A percentile compares a stretch with the other conserved stretches of the same genome.
Conservation (phyloP, 1,139 yeast species). For the Candida sp. region DNA sequence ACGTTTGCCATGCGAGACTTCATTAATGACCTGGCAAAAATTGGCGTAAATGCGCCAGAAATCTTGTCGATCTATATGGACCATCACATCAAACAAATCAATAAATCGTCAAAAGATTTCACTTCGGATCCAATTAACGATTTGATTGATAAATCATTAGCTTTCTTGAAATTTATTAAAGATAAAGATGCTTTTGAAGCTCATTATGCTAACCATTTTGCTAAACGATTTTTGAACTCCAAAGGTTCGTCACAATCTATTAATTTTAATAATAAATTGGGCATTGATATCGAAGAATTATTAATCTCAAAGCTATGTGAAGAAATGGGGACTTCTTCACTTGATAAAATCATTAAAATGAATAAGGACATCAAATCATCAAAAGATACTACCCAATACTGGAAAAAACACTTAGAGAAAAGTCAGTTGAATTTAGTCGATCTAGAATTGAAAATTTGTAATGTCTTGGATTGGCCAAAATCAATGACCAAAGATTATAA, state of each 20-base stretch:
- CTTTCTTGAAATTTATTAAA: conserved; percentile 62
- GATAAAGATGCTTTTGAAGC: conserved; percentile 90
- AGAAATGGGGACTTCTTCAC: conserved; percentile 78
- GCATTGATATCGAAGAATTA: conserved; percentile 65
- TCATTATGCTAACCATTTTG: conserved; percentile 84
- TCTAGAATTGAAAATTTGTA: conserved; percentile 54
- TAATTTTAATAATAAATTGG: conserved; percentile 17
- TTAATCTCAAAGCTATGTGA: conserved; percentile 69
- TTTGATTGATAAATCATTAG: conserved; percentile 52
- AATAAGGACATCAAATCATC: conserved; percentile 76
- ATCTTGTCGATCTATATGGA: conserved; percentile 75
- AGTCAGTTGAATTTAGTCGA: conserved; percentile 21
- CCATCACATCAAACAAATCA: conserved; percentile 59
- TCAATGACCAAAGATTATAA: conserved; percentile 58
- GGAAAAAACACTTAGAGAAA: conserved; percentile 29
- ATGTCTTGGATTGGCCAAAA: conserved; percentile 49
- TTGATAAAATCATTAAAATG: conserved; percentile 86
- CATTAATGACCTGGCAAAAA: conserved; percentile 42
- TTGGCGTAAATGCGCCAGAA: conserved; percentile 60
- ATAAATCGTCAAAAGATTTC: conserved; percentile 27
- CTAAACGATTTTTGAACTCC: conserved; percentile 70
- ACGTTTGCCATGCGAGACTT: conserved; percentile 62
- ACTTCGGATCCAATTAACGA: conserved; percentile 53
- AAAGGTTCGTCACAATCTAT: conserved; percentile 23
- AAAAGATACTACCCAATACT: conserved; percentile 54